Evolutionary conservation across 768 basidiomycete species (phyloP), one percentile per base, ranked within the genome.

Genomic region (Lentinula edodes): DNA sequence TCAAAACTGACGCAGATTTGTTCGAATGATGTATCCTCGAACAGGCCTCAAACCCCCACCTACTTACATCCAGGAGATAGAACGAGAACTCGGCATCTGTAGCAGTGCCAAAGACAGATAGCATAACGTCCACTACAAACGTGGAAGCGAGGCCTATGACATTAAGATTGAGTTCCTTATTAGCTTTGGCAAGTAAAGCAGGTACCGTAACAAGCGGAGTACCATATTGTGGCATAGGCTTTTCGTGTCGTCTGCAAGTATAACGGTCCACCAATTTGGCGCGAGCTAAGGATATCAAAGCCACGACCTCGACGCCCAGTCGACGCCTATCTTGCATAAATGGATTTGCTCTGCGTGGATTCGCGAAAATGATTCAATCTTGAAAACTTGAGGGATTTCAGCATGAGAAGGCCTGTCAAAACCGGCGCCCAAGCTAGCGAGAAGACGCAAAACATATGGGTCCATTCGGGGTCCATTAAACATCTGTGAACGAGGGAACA

Each of bases 371-470:
- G 79, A 99, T 90, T 84, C 81, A 56, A 95, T 74, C 10, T 75
- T 75, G 28, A 97, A 78, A 32, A 98, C 89, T 64, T 85, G 83
- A 20, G 83, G 80, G 67, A 99, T 98, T 75, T 99, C 97, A 62
- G 89, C 87, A 66, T 92, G 89, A 39, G 96, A 98, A 16, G 97
- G 97, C 68, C 97, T 98, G 73, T 99, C 97, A 76, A 99, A 99
- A 15, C 95, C 95, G 1, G 91, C 79, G 32, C 97, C 95, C 54
- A 97, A 76, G 35, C 91, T 85, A n/a, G 93, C 92, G 45, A 99
- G 84, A 54, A 99, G 83, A 62, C 94, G 88, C 56, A 98, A 80
- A 61, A 99, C 87, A 28, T 28, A 28, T 28, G 28, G 28, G 28
- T 28, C 28, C 28, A 28, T 28, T 28, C 28, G 28, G 28, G 28